phyloP scores from a whole-genome alignment of 179 eudicot genomes.

The Beta corolliflora region DNA sequence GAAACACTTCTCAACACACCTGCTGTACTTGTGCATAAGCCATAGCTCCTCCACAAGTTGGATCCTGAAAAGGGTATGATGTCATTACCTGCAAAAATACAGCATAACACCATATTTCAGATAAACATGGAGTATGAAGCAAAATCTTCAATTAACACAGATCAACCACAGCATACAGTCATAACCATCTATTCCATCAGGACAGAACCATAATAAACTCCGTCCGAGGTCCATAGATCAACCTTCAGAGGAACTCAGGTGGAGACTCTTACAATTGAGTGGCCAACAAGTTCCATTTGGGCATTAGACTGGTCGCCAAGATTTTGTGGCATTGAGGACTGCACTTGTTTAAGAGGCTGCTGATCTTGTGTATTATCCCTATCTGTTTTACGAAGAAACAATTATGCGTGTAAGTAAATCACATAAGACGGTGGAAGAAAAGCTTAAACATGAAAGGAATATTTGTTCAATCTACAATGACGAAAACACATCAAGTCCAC shows the following conservation, averaged over 20 bases:
- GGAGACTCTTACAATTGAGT: conserved; percentile 38
- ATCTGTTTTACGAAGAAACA: conserved; percentile 13
- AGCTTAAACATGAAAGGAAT: background rate
- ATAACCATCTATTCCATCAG: background rate
- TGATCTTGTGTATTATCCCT: conserved; percentile 28
- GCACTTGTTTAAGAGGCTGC: conserved; percentile 21
- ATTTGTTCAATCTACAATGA: background rate
- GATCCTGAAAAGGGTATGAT: conserved; percentile 37
- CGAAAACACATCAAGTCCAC: background rate
- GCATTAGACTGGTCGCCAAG: conserved; percentile 17
- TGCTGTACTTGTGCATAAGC: conserved; percentile 36
- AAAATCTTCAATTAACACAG: background rate
- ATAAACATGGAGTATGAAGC: background rate
- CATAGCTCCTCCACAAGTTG: conserved; percentile 33
- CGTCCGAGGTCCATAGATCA: background rate
- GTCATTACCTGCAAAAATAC: conserved; percentile 27
- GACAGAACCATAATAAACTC: background rate
- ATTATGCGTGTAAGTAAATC: background rate
- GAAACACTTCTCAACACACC: conserved; percentile 25
- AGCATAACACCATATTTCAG: background rate
- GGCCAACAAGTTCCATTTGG: conserved; percentile 36
- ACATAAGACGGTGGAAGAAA: background rate
- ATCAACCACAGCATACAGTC: background rate
- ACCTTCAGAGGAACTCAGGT: background rate
- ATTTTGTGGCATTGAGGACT: conserved; percentile 23